Evolutionary conservation across 2,329 filamentous ascomycete genomes (phyloP).

Genomic region (Cordyceps tenuipes): DNA sequence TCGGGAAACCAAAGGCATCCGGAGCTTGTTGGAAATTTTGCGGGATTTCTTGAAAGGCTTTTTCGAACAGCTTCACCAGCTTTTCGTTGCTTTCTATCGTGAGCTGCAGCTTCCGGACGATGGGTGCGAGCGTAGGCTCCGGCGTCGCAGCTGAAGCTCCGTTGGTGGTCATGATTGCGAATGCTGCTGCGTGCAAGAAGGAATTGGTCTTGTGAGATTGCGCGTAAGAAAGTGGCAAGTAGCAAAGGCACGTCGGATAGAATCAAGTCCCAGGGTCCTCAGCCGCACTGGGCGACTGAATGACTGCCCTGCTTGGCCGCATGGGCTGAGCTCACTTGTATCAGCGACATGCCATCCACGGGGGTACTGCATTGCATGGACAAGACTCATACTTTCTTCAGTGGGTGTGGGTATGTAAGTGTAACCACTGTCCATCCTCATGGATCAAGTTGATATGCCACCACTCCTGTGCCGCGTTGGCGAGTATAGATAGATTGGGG

Average conservation of each 20-base stretch:
- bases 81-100: not conserved
- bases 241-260: no score
- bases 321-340: not conserved
- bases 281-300: no score
- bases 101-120: not conserved
- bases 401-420: no score
- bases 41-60: not conserved
- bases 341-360: not conserved
- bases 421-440: no score
- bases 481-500: no score
- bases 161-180: not conserved
- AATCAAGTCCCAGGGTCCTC: no score
- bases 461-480: no score
- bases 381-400: not conserved
- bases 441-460: no score
- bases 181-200: not conserved
- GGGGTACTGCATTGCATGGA: not conserved
- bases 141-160: not conserved
- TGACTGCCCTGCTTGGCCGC: not conserved
- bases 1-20: not conserved
- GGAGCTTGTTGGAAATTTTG: not conserved
- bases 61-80: not conserved
- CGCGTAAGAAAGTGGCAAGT: no score
- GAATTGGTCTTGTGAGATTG: no score
- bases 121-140: not conserved